phyloP scores from a whole-genome alignment of 2,329 filamentous ascomycete species.

The Pseudocercospora fuligena region DNA sequence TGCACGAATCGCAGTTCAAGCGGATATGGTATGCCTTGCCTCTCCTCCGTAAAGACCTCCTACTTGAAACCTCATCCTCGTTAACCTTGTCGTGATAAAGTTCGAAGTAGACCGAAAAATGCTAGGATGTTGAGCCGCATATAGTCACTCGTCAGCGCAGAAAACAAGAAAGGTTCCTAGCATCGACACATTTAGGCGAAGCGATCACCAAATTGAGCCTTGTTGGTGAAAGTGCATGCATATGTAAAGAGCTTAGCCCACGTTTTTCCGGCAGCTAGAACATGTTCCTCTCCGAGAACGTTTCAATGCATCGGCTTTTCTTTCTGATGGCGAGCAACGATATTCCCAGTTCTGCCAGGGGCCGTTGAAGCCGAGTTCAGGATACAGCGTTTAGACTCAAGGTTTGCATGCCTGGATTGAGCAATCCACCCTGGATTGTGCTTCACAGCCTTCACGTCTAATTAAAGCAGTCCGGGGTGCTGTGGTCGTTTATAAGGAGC shows the following conservation, averaged over 20 bases:
- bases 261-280: background rate
- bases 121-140: conserved; percentile 3
- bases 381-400: background rate
- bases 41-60: background rate
- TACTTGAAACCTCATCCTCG: background rate
- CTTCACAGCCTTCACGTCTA: conserved; percentile 14
- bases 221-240: background rate
- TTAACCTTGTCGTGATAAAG: background rate
- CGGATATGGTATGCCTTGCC: background rate
- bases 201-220: background rate
- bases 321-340: background rate
- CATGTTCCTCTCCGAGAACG: background rate
- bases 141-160: background rate
- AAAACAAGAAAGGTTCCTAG: background rate
- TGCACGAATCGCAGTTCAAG: background rate
- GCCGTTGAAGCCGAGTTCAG: background rate
- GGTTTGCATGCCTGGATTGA: background rate
- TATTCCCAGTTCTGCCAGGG: background rate
- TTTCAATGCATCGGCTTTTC: background rate
- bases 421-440: background rate
- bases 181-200: background rate
- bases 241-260: background rate
- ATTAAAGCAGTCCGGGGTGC: conserved; percentile 12
- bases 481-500: background rate
- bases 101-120: background rate